Evolutionary conservation across 129 eudicot species (phyloP).

Genomic region (Chrysanthemum lavandulifolium): DNA sequence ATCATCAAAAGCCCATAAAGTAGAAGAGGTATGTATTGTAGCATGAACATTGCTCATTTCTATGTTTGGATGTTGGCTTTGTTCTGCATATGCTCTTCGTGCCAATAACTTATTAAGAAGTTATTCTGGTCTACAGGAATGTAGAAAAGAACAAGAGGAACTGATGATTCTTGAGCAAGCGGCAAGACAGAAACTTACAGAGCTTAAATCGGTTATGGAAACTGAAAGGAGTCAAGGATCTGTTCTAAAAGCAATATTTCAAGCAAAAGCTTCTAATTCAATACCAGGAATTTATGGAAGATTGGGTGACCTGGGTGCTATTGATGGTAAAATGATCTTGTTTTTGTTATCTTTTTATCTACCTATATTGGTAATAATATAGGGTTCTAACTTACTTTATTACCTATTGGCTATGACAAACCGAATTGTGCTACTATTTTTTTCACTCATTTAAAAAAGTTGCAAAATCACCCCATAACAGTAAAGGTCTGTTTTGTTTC

Average conservation of each 20-base stretch:
- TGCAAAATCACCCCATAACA: neutral
- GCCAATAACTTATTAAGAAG: neutral
- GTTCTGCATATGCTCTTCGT: neutral
- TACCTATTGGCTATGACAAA: neutral
- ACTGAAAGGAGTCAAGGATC: conserved; percentile 87
- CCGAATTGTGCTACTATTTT: neutral
- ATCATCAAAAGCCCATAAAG: conserved; percentile 60
- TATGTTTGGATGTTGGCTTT: neutral
- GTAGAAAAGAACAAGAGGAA: conserved; percentile 69
- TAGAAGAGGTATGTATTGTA: conserved; percentile 66
- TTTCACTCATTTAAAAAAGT: neutral
- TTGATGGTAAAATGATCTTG: conserved; percentile 52
- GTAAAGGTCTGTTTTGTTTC: neutral
- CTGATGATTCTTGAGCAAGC: conserved; percentile 77
- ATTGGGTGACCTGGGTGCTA: conserved; percentile 93
- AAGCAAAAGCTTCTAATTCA: conserved; percentile 70
- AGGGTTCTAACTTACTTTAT: too few relatives aligned
- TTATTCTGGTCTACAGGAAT: conserved; percentile 46
- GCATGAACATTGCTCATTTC: neutral
- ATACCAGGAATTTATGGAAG: conserved; percentile 91
- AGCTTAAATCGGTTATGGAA: conserved; percentile 73
- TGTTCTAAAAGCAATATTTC: conserved; percentile 76
- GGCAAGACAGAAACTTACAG: conserved; percentile 78
- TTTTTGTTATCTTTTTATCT: neutral
- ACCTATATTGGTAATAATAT: too few relatives aligned